phyloP scores from a whole-genome alignment of 352 stramenopile species.

The Lagenidium giganteum region DNA sequence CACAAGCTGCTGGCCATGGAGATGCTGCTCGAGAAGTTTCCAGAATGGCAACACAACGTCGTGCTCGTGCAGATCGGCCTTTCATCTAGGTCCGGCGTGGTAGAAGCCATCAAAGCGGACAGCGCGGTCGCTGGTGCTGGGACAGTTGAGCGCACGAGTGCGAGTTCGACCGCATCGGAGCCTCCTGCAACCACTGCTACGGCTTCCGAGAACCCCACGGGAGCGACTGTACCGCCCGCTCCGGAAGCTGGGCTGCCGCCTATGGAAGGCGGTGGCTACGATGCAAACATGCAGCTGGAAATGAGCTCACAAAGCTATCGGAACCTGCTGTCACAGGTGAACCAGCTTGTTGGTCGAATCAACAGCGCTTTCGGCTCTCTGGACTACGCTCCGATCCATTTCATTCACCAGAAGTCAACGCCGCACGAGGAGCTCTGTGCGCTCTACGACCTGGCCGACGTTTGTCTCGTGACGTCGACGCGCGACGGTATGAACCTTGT shows the following conservation, averaged over 20 bases:
- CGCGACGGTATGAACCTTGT: constrained; percentile 90
- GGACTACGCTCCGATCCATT: constrained; percentile 89
- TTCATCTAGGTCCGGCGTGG: constrained; percentile 59
- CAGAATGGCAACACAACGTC: constrained; percentile 93
- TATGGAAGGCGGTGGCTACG: no score
- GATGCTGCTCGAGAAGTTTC: constrained; percentile 74
- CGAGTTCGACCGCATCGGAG: constrained; percentile 1
- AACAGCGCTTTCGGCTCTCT: constrained; percentile 86
- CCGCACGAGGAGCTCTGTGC: constrained; percentile 85
- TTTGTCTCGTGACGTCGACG: constrained; percentile 86
- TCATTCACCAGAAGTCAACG: constrained; percentile 79
- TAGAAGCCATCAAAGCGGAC: constrained; percentile 22
- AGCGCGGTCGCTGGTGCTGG: constrained; percentile 1
- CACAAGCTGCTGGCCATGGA: constrained; percentile 88
- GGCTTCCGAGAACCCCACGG: no score
- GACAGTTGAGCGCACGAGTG: constrained; percentile 4
- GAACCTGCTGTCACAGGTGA: constrained; percentile 73
- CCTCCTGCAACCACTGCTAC: not conserved
- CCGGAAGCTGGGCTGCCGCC: no score
- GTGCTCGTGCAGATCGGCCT: constrained; percentile 96
- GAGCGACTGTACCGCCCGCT: no score
- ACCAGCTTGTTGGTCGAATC: constrained; percentile 86
- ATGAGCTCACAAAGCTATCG: constrained; percentile 76
- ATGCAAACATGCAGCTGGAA: constrained; percentile 56
- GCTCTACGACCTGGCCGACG: constrained; percentile 85